Conservation (phyloP, 768 basidiomycete species). For the Panaeolus cyanescens region DNA sequence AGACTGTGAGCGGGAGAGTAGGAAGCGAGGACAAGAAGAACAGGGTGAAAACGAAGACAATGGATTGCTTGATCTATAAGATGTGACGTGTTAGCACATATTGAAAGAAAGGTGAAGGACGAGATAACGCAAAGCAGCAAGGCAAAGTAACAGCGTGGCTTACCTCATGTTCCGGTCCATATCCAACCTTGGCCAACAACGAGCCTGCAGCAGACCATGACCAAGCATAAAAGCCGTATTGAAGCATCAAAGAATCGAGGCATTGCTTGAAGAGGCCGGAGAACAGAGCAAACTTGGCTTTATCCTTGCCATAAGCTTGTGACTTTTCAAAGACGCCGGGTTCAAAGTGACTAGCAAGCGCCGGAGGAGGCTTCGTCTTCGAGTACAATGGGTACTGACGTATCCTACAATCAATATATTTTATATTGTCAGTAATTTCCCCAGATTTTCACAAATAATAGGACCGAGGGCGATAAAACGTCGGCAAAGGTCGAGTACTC, state of each 20-base stretch:
- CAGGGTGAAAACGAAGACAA: conserved; percentile 72
- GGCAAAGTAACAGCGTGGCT: not conserved
- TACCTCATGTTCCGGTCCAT: conserved; percentile 75
- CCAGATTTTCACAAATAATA: conserved; percentile 2
- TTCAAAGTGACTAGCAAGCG: conserved; percentile 69
- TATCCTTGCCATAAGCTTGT: conserved; percentile 89
- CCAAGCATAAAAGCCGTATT: conserved; percentile 81
- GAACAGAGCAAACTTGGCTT: conserved; percentile 79
- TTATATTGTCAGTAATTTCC: not conserved
- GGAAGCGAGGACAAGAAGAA: conserved; percentile 68
- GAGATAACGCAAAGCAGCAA: conserved; percentile 16
- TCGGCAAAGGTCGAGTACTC: conserved; percentile 30
- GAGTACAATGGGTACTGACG: conserved; percentile 88
- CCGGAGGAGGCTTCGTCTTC: conserved; percentile 69
- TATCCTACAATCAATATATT: conserved; percentile 38
- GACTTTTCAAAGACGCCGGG: conserved; percentile 81
- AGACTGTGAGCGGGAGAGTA: conserved; percentile 73
- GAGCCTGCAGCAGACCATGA: conserved; percentile 71
- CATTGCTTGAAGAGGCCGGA: conserved; percentile 75
- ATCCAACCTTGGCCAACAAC: conserved; percentile 55
- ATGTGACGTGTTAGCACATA: conserved; percentile 1
- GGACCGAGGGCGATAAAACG: not conserved
- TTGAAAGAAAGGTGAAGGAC: no score
- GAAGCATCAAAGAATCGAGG: conserved; percentile 69
- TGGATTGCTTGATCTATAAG: conserved; percentile 78